Evolutionary conservation across 768 basidiomycete species (phyloP).

Genomic region (Lactarius sp.): DNA sequence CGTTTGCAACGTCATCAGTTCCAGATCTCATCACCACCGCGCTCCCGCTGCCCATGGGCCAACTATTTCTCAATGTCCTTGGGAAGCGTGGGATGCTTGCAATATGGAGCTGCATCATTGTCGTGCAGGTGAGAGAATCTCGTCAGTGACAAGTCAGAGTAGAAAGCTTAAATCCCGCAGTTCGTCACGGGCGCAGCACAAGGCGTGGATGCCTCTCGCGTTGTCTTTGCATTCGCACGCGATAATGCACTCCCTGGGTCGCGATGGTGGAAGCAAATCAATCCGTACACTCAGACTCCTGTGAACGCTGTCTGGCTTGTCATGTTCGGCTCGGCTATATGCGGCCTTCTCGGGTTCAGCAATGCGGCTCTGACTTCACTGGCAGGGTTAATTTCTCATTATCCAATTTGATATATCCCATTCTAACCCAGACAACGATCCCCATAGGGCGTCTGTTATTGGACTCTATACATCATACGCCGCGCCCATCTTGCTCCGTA

Average conservation of each 20-base stretch:
- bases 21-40: conserved; percentile 42
- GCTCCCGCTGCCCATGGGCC: conserved; percentile 66
- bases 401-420: too few relatives aligned
- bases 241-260: conserved; percentile 74
- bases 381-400: conserved; percentile 51
- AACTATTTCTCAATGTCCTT: conserved; percentile 58
- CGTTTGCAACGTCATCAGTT: conserved; percentile 58
- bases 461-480: conserved; percentile 67
- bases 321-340: conserved; percentile 49
- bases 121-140: conserved; percentile 43
- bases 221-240: conserved; percentile 69
- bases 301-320: conserved; percentile 77
- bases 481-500: conserved; percentile 62
- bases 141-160: conserved; percentile 21
- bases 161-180: conserved; percentile 34
- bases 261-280: conserved; percentile 62
- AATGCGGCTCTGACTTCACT: conserved; percentile 57
- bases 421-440: not conserved
- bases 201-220: conserved; percentile 69
- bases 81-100: conserved; percentile 69
- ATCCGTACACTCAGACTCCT: conserved; percentile 56
- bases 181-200: conserved; percentile 72
- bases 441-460: conserved; percentile 57
- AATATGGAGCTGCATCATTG: conserved; percentile 66
- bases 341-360: conserved; percentile 64